Percentiles rank a stretch among this genome's conserved stretches.
Evolutionary conservation across 1,139 yeast genomes (phyloP).

Genomic region (Geotrichum fermentans): DNA sequence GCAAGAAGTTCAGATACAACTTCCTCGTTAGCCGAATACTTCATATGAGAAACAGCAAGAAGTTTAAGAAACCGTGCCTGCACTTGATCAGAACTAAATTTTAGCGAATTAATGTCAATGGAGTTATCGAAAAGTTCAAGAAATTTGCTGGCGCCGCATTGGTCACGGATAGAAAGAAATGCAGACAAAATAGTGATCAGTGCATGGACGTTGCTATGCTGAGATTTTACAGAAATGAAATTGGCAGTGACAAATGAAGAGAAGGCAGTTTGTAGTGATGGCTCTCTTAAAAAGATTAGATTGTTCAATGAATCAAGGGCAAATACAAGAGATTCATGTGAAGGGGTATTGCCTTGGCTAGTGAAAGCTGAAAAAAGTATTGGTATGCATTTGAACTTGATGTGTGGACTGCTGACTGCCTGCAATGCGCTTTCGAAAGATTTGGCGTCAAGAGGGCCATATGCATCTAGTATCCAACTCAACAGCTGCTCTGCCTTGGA

Average conservation of each 20-base stretch:
- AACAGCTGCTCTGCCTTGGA: slow-evolving; percentile 13
- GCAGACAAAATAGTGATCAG: slow-evolving; percentile 4
- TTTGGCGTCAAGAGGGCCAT: slow-evolving; percentile 8
- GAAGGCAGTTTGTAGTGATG: not conserved
- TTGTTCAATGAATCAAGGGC: slow-evolving; percentile 10
- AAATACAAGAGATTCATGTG: slow-evolving; percentile 11
- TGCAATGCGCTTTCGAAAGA: slow-evolving; percentile 5
- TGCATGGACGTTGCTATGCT: slow-evolving; percentile 11
- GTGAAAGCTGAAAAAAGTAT: slow-evolving; percentile 10
- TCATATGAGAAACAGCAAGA: slow-evolving; percentile 9
- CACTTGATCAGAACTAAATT: not conserved
- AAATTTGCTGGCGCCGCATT: slow-evolving; percentile 6
- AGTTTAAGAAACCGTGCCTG: slow-evolving; percentile 9
- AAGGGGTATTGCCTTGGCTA: slow-evolving; percentile 3
- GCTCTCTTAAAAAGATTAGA: no score
- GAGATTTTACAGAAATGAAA: slow-evolving; percentile 6
- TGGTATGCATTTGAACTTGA: slow-evolving; percentile 16
- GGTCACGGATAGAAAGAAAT: slow-evolving; percentile 3
- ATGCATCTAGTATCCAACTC: slow-evolving; percentile 16
- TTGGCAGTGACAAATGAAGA: slow-evolving; percentile 7
- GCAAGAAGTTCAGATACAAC: slow-evolving; percentile 4
- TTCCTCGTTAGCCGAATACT: not conserved
- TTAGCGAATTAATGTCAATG: not conserved
- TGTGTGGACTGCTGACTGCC: slow-evolving; percentile 12
- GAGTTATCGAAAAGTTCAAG: slow-evolving; percentile 9